Percentiles rank a stretch among this genome's conserved stretches.
Evolutionary conservation across 106 monocot genomes (phyloP).

Genomic region (Phalaenopsis equestris): DNA sequence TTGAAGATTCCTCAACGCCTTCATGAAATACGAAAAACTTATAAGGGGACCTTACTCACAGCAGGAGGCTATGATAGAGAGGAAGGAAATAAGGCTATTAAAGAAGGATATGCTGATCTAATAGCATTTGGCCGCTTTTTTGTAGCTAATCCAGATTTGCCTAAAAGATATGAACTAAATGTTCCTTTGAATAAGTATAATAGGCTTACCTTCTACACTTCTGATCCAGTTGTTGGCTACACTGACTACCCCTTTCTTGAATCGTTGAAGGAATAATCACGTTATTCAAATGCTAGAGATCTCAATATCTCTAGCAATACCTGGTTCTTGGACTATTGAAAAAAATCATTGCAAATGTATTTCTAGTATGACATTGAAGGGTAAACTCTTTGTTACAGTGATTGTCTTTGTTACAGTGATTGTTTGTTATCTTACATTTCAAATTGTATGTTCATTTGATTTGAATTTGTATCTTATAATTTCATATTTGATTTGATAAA

Average conservation of each 20-base stretch:
- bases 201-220: conserved; percentile 29
- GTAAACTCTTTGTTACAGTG: not conserved
- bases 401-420: not conserved
- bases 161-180: conserved; percentile 37
- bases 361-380: not conserved
- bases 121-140: conserved; percentile 33
- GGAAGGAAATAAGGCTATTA: conserved; percentile 18
- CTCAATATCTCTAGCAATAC: not conserved
- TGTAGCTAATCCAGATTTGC: conserved; percentile 55
- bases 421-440: not conserved
- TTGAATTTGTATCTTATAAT: not conserved
- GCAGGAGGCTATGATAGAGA: conserved; percentile 26
- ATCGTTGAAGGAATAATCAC: not conserved
- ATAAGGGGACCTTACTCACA: conserved; percentile 22
- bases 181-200: conserved; percentile 44
- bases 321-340: not conserved
- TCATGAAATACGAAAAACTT: conserved; percentile 15
- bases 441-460: not conserved
- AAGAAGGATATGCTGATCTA: too few relatives aligned
- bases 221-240: conserved; percentile 27
- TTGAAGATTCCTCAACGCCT: not conserved
- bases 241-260: conserved; percentile 50
- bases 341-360: not conserved
- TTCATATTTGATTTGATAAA: not conserved
- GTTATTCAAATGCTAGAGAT: not conserved